phyloP scores from a whole-genome alignment of 2,329 filamentous ascomycete species.

The Hymenoscyphus albidus region DNA sequence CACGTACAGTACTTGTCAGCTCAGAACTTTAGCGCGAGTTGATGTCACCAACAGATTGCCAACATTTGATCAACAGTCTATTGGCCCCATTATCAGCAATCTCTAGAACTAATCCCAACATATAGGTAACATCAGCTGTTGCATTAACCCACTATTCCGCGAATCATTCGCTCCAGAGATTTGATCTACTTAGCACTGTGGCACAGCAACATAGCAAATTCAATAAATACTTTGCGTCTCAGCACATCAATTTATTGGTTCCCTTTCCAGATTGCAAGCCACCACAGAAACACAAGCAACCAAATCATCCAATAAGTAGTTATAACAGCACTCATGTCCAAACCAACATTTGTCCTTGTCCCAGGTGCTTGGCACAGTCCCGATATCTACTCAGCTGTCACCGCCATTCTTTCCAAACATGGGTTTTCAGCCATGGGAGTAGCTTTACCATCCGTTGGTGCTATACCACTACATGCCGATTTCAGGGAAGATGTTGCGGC shows the following conservation, averaged over 20 bases:
- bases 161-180: no score
- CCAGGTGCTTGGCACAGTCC: conserved; percentile 38
- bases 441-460: conserved; percentile 33
- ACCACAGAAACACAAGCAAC: no score
- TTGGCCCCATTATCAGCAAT: background rate
- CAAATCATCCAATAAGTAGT: background rate
- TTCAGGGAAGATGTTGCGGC: conserved; percentile 38
- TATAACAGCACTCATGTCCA: conserved; percentile 8
- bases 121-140: no score
- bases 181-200: no score
- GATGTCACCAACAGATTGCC: background rate
- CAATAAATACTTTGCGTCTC: no score
- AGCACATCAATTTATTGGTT: no score
- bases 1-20: no score
- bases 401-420: conserved; percentile 28
- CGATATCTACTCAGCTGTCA: conserved; percentile 34
- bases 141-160: no score
- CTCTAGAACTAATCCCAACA: no score
- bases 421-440: conserved; percentile 32
- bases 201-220: no score
- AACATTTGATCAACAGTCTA: background rate
- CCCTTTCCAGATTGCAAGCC: no score
- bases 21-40: background rate
- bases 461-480: conserved; percentile 26
- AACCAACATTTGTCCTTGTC: conserved; percentile 37